Evolutionary conservation across 1,284 basidiomycete genomes (phyloP), one percentile per base, ranked within the genome.

Genomic region (Gastroboletus turbinatus): DNA sequence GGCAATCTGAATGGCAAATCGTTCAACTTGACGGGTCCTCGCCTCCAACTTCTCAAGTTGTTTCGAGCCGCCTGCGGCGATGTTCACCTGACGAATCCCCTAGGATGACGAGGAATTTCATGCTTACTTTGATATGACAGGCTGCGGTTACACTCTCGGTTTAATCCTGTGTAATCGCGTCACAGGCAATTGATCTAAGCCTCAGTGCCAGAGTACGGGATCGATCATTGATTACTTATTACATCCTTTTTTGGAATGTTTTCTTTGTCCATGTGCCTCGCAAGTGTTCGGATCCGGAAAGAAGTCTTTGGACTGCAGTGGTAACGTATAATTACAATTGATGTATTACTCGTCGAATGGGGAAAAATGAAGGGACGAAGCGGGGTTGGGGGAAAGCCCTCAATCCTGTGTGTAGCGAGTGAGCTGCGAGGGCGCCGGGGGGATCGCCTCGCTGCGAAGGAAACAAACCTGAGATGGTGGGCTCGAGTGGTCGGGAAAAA

Each of bases 181-280:
- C 23, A n/a, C n/a, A 19, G 19, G n/a, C n/a, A 38, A 23, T 23
- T 23, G 23, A 23, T 23, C 23, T n/a, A n/a, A n/a, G n/a, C n/a
- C n/a, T n/a, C n/a, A n/a, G n/a, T n/a, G n/a, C n/a, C n/a, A n/a
- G n/a, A n/a, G n/a, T n/a, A n/a, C 23, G 23, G 17, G 19, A 52
- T 50, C 32, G n/a, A 43, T 52, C 47, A 36, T 29, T 43, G 16
- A 43, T 52, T 17, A 50, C 11, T 27, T 21, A 14, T 23, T 9
- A 35, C 38, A 19, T 39, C 60, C 51, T 21, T 32, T 63, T 65
- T 43, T 43, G 53, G 63, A 42, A 52, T 16, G 6, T 3, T 2
- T 8, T 53, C 38, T 53, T 48, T 46, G 63, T 57, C 66, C 66
- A 59, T 60, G 64, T 66, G 64, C 64, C 66, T 68, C 64, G 64